phyloP scores from a whole-genome alignment of 2,329 filamentous ascomycete genomes.

The Colletotrichum spinosum region DNA sequence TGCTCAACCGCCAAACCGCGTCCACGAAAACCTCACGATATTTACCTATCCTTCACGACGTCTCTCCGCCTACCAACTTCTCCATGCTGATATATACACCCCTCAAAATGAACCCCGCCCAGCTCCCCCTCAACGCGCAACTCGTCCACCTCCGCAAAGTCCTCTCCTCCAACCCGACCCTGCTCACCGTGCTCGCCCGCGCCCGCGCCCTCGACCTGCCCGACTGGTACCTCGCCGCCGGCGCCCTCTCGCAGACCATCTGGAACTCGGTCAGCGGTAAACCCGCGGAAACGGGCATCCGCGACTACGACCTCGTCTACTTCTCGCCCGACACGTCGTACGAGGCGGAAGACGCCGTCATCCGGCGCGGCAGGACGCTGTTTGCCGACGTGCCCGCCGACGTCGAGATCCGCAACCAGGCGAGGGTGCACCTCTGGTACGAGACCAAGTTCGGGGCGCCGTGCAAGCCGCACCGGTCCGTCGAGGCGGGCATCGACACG shows the following conservation, averaged over 20 bases:
- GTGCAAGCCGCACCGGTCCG: constrained; percentile 45
- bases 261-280: constrained; percentile 48
- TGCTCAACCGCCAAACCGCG: no score
- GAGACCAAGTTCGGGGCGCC: constrained; percentile 45
- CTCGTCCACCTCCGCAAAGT: constrained; percentile 39
- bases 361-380: constrained; percentile 44
- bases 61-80: background rate
- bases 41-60: no score
- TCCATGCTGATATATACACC: background rate
- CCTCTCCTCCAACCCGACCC: constrained; percentile 44
- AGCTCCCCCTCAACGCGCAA: constrained; percentile 44
- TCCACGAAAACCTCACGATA: no score
- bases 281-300: constrained; percentile 47
- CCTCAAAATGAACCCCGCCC: constrained; percentile 23
- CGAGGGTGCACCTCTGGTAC: constrained; percentile 53
- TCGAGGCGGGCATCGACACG: constrained; percentile 47
- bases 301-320: constrained; percentile 53
- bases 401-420: constrained; percentile 53
- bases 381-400: constrained; percentile 46
- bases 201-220: constrained; percentile 44
- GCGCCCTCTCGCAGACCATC: constrained; percentile 51
- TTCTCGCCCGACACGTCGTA: constrained; percentile 47
- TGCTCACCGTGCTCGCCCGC: constrained; percentile 43
- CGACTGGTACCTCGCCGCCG: constrained; percentile 51
- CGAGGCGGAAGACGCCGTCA: constrained; percentile 50